phyloP scores from a whole-genome alignment of 352 stramenopile species.

The Pythium volutum region DNA sequence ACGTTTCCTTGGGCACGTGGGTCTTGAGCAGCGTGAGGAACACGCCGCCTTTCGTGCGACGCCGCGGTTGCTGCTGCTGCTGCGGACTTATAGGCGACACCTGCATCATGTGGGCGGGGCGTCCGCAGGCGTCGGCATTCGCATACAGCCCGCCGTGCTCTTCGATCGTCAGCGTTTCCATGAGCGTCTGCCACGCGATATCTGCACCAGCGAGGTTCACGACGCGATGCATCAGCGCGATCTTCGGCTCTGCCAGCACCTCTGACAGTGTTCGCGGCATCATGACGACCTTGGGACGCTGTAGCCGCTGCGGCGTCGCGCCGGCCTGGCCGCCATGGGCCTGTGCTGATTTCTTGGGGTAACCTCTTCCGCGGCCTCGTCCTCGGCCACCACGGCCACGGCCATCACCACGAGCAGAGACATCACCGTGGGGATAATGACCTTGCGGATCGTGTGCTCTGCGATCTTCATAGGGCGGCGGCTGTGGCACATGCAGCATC shows the following conservation, averaged over 20 bases:
- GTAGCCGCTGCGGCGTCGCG: slow-evolving; percentile 7
- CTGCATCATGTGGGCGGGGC: slow-evolving; percentile 43
- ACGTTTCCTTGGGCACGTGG: slow-evolving; percentile 59
- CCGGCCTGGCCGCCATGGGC: neutral
- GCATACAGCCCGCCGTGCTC: slow-evolving; percentile 53
- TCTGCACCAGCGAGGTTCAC: slow-evolving; percentile 64
- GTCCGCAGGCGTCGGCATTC: slow-evolving; percentile 46
- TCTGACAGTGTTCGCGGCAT: slow-evolving; percentile 57
- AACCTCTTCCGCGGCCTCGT: neutral
- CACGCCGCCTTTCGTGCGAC: slow-evolving; percentile 67
- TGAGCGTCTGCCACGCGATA: slow-evolving; percentile 53
- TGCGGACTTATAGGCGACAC: slow-evolving; percentile 24
- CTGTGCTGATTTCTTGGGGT: neutral
- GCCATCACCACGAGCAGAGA: neutral
- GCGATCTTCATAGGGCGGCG: neutral
- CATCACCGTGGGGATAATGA: neutral
- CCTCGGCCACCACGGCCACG: slow-evolving; percentile 1
- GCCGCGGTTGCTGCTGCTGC: slow-evolving; percentile 38
- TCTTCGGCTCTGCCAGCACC: slow-evolving; percentile 63
- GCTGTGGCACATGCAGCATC: slow-evolving; percentile 7
- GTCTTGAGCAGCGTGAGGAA: slow-evolving; percentile 69
- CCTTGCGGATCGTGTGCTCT: neutral
- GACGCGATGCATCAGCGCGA: slow-evolving; percentile 67
- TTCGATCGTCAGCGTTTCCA: slow-evolving; percentile 65
- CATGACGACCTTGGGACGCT: slow-evolving; percentile 41